phyloP scores from a whole-genome alignment of 257 asterid species.

The Rubia yunnanensis region DNA sequence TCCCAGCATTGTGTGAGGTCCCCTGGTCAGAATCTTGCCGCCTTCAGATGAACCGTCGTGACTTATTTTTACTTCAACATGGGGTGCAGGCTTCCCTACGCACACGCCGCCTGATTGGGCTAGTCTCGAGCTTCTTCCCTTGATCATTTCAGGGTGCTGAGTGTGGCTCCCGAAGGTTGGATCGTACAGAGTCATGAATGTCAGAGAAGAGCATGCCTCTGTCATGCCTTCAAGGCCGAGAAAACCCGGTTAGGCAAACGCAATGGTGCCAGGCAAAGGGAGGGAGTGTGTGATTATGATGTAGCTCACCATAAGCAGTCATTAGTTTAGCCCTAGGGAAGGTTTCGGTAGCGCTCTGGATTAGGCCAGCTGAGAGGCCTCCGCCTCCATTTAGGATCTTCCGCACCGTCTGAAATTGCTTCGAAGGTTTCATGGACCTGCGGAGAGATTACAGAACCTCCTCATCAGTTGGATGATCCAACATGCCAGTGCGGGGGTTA shows the following conservation, averaged over 20 bases:
- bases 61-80: constrained; percentile 46
- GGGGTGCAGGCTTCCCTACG: constrained; percentile 81
- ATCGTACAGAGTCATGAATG: constrained; percentile 71
- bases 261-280: neutral
- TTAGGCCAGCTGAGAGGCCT: constrained; percentile 44
- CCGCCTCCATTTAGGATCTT: constrained; percentile 92
- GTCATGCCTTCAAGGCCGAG: constrained; percentile 58
- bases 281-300: too few relatives aligned
- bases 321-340: constrained; percentile 67
- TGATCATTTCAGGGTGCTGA: constrained; percentile 12
- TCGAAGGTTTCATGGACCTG: constrained; percentile 30
- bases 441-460: constrained; percentile 1
- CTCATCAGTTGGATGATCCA: neutral
- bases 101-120: constrained; percentile 40
- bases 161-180: constrained; percentile 27
- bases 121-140: constrained; percentile 17
- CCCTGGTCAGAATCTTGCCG: constrained; percentile 71
- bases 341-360: constrained; percentile 28
- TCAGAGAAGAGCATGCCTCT: constrained; percentile 86
- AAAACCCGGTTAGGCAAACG: neutral
- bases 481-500: too few relatives aligned
- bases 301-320: constrained; percentile 71
- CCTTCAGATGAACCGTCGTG: constrained; percentile 27
- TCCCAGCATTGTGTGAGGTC: constrained; percentile 78
- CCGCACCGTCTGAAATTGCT: constrained; percentile 35